Base-by-base conservation (phyloP, 192 early-diverging fungal genomes). In the Powellomyces hirtus region DNA sequence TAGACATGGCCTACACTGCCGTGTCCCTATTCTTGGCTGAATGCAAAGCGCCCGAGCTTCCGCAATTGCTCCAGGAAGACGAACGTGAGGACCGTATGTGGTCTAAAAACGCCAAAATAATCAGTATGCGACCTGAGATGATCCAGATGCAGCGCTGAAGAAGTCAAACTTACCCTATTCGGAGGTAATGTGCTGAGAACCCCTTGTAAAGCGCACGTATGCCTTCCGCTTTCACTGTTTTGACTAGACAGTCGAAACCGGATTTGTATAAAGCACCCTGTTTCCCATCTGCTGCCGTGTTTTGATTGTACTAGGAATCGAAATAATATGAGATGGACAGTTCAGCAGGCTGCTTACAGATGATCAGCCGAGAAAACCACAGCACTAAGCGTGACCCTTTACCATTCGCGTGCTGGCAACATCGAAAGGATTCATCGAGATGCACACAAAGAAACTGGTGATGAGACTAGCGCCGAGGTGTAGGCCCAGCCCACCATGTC, bases 341-440 rank as follows among this genome's bases (percentile, higher is more conserved):
- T n/a, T n/a, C n/a, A n/a, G n/a, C n/a, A n/a, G n/a, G n/a, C n/a
- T n/a, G n/a, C n/a, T n/a, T n/a, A n/a, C n/a, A n/a, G n/a, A n/a
- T n/a, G n/a, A n/a, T n/a, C n/a, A n/a, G n/a, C n/a, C n/a, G n/a
- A n/a, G n/a, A n/a, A n/a, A n/a, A n/a, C n/a, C n/a, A n/a, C n/a
- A n/a, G n/a, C n/a, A n/a, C n/a, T n/a, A n/a, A n/a, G n/a, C n/a
- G 2, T 16, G 16, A 1, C 6, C n/a, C 40, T 52, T 14, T 65
- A 77, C 75, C 92, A 97, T 96, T 50, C 96, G 85, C 4, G 94
- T 95, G 42, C 84, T 91, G 49, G 95, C 89, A 7, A 97, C 93
- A 77, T 98, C 96, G 64, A 96, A 95, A n/a, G 96, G 94, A 61
- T 98, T 97, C 94, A 98, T 98, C 45, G 86, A 90, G 24, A 84